These are phyloP conservation scores for Didymella sp. DNA, from an alignment of 2,329 filamentous ascomycete species.

Conservation along the genomic window DNA sequence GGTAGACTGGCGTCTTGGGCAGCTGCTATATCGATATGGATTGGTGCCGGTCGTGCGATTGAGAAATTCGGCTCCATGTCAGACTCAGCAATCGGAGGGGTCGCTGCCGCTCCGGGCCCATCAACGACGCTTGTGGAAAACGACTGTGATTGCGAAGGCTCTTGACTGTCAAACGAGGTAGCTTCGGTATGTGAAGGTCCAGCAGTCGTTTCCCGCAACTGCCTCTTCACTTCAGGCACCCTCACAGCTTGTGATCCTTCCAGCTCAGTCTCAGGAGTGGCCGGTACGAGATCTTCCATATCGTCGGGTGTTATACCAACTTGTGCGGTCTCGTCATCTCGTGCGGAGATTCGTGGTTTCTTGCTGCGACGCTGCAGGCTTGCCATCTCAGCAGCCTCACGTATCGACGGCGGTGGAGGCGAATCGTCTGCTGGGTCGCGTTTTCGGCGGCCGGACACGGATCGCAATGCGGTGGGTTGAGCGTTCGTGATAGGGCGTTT, in stretches of 20 bases:
- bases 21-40: conserved; percentile 70
- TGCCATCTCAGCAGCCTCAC: conserved; percentile 60
- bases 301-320: conserved; percentile 41
- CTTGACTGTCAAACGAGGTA: conserved; percentile 21
- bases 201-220: conserved; percentile 35
- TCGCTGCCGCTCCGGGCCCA: conserved; percentile 67
- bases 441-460: conserved; percentile 50
- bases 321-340: conserved; percentile 31
- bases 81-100: conserved; percentile 76
- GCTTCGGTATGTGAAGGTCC: conserved; percentile 32
- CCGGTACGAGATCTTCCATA: conserved; percentile 43
- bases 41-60: conserved; percentile 45
- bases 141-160: conserved; percentile 27
- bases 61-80: conserved; percentile 68
- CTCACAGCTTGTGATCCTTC: conserved; percentile 34
- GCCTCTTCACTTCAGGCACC: conserved; percentile 30
- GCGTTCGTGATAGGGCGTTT: conserved; percentile 38
- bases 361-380: conserved; percentile 59
- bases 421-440: conserved; percentile 49
- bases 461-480: conserved; percentile 31
- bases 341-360: conserved; percentile 52
- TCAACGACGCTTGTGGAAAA: conserved; percentile 41
- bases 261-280: conserved; percentile 50
- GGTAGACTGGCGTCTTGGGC: conserved; percentile 91
- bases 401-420: conserved; percentile 61